Conservation (phyloP, 1,284 basidiomycete genomes). For the Tilletia walkeri region DNA sequence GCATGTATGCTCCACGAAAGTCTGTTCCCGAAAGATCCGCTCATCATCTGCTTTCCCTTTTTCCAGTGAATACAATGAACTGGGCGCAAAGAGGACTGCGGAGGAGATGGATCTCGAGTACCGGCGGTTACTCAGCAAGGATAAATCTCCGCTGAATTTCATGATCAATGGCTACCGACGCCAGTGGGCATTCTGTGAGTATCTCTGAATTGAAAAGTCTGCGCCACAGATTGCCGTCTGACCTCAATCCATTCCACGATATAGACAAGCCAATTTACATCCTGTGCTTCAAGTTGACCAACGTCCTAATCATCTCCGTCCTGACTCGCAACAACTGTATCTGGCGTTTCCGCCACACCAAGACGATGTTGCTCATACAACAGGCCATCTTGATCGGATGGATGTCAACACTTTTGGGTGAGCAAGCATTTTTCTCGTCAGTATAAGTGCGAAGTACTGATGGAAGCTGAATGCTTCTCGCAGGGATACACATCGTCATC, state of each 20-base stretch:
- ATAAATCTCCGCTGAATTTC: conserved; percentile 70
- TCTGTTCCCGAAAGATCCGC: neutral
- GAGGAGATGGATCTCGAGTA: conserved; percentile 72
- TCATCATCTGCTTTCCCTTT: conserved; percentile 62
- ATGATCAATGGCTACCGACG: conserved; percentile 63
- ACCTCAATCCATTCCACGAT: neutral
- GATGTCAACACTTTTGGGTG: conserved; percentile 64
- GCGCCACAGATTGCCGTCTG: too few relatives aligned
- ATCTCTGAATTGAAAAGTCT: neutral
- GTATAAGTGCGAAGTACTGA: too few relatives aligned
- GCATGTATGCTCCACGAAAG: neutral
- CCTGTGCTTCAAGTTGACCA: conserved; percentile 66
- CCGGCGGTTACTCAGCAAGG: conserved; percentile 66
- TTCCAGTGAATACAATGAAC: conserved; percentile 70
- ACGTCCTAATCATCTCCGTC: conserved; percentile 68
- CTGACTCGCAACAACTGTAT: conserved; percentile 70
- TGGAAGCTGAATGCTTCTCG: neutral
- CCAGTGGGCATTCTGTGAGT: conserved; percentile 56
- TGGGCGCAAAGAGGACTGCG: conserved; percentile 64
- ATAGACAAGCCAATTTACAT: conserved; percentile 53
- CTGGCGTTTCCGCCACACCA: conserved; percentile 64
- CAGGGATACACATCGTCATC: conserved; percentile 63
- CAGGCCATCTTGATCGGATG: conserved; percentile 67
- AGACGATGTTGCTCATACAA: conserved; percentile 64
- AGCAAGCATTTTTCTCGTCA: neutral